phyloP scores from a whole-genome alignment of 169 alveolate species.

The Cryptosporidium felis region DNA sequence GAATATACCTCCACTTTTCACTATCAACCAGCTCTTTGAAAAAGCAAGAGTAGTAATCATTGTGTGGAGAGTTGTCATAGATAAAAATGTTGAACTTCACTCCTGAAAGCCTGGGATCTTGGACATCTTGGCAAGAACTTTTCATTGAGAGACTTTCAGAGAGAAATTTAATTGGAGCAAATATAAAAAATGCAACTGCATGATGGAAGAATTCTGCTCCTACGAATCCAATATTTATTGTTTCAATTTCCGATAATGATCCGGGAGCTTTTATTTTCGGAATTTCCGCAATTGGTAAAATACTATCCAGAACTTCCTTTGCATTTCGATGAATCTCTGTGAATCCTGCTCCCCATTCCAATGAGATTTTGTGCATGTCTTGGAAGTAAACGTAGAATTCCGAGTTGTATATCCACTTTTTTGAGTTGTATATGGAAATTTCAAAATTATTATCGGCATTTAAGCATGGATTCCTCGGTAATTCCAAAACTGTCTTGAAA shows the following conservation, averaged over 20 bases:
- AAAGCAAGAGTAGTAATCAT: constrained; percentile 48
- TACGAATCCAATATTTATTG: constrained; percentile 40
- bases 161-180: constrained; percentile 51
- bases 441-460: background rate
- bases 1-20: constrained; percentile 75
- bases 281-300: background rate
- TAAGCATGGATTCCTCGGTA: constrained; percentile 59
- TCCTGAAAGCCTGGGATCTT: constrained; percentile 30
- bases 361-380: constrained; percentile 5
- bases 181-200: constrained; percentile 52
- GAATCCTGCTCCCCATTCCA: constrained; percentile 39
- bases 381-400: constrained; percentile 1
- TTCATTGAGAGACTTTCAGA: constrained; percentile 12
- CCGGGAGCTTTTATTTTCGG: constrained; percentile 18
- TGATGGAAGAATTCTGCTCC: constrained; percentile 68
- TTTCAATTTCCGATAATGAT: background rate
- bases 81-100: constrained; percentile 61
- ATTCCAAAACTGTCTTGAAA: constrained; percentile 10
- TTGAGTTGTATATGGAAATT: background rate
- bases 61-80: constrained; percentile 74
- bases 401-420: background rate
- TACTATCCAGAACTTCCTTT: background rate
- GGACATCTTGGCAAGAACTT: too few species aligned
- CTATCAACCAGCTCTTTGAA: constrained; percentile 56
- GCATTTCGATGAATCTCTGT: background rate